Evolutionary conservation across 2,329 filamentous ascomycete species (phyloP).

Genomic region (Exophiala xenobiotica): DNA sequence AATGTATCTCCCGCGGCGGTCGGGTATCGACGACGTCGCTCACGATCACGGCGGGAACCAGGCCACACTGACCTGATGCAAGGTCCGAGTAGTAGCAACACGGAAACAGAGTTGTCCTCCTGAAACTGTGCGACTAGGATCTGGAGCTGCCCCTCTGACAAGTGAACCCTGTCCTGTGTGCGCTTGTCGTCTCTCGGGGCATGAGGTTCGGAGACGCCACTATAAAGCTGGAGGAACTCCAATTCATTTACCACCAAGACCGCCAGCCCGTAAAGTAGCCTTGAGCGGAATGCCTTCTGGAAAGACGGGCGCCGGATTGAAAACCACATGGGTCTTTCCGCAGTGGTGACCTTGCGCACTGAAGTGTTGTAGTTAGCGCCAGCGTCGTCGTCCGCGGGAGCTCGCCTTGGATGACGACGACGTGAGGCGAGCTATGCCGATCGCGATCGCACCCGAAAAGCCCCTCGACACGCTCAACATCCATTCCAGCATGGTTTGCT

Average conservation of each 20-base stretch:
- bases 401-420: constrained; percentile 77
- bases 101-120: too few relatives aligned
- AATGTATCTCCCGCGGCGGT: constrained; percentile 95
- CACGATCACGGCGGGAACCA: constrained; percentile 66
- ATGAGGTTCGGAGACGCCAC: constrained; percentile 32
- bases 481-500: constrained; percentile 66
- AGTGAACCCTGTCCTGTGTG: background rate
- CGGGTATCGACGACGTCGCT: constrained; percentile 78
- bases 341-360: constrained; percentile 49
- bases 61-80: constrained; percentile 42
- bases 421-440: constrained; percentile 52
- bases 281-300: constrained; percentile 64
- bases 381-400: constrained; percentile 67
- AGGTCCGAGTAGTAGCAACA: constrained; percentile 58
- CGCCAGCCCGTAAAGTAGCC: constrained; percentile 65
- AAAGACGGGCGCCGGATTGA: constrained; percentile 87
- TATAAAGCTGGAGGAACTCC: constrained; percentile 73
- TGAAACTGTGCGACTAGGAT: too few relatives aligned
- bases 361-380: too few relatives aligned
- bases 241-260: constrained; percentile 90
- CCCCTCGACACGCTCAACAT: constrained; percentile 41
- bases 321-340: constrained; percentile 61
- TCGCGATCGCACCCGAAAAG: constrained; percentile 41
- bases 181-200: background rate
- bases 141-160: too few relatives aligned